A percentile compares a stretch with the other conserved stretches of the same genome.
Conservation (phyloP, 257 asterid genomes). For the Solanum acaule region DNA sequence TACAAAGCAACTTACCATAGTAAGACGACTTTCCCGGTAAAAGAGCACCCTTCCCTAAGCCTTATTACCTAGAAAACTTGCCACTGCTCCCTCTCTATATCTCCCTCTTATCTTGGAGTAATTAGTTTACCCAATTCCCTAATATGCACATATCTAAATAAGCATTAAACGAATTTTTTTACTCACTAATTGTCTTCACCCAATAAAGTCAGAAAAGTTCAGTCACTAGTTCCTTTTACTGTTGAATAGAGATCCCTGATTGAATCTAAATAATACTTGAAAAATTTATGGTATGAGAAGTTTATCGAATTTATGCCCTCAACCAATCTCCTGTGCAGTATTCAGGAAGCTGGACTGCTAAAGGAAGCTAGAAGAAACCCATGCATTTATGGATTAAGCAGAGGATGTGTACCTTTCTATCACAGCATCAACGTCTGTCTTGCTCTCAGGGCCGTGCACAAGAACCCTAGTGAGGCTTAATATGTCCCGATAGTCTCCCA, state of each 20-base stretch:
- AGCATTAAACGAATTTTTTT: neutral
- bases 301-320: neutral
- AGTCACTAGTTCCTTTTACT: neutral
- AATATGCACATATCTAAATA: neutral
- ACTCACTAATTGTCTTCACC: neutral
- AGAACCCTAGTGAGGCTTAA: constrained; percentile 91
- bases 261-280: neutral
- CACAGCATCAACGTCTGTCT: constrained; percentile 66
- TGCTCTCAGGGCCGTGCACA: constrained; percentile 96
- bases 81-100: neutral
- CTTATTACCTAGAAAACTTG: neutral
- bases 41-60: neutral
- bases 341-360: neutral
- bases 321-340: neutral
- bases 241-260: neutral
- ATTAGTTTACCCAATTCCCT: neutral
- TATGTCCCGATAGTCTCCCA: constrained; percentile 90
- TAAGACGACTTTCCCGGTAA: neutral
- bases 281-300: neutral
- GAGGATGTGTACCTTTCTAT: constrained; percentile 50
- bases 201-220: neutral
- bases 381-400: neutral
- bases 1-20: neutral
- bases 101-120: neutral
- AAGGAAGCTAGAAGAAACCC: neutral